Conservation (phyloP, 176 grass and related monocot species). For the Sorghum bicolor region DNA sequence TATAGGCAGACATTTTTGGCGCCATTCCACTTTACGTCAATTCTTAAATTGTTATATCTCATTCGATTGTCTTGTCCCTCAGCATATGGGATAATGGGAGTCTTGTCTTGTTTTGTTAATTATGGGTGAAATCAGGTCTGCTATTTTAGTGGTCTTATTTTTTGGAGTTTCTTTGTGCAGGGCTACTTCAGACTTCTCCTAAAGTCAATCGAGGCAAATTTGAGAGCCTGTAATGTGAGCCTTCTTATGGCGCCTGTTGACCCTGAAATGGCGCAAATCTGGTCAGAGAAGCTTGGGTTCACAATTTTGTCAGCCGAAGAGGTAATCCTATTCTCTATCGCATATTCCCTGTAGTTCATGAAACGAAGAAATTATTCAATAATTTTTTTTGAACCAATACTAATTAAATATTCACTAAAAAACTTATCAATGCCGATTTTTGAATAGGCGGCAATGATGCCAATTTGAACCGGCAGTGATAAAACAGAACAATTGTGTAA, state of each 20-base stretch:
- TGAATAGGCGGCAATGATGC: background rate
- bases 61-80: background rate
- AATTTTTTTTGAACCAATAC: background rate
- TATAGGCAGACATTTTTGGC: background rate
- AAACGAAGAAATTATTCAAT: background rate
- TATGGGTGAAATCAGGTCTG: background rate
- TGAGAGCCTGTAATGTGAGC: slow-evolving; percentile 43
- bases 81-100: background rate
- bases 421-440: background rate
- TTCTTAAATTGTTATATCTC: background rate
- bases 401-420: background rate
- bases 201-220: slow-evolving; percentile 49
- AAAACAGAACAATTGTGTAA: background rate
- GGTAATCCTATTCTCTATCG: slow-evolving; percentile 29
- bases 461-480: background rate
- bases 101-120: background rate
- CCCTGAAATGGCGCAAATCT: slow-evolving; percentile 58
- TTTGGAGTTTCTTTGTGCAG: slow-evolving; percentile 33
- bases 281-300: slow-evolving; percentile 82
- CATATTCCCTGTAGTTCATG: background rate
- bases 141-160: background rate
- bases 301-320: slow-evolving; percentile 50
- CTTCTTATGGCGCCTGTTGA: slow-evolving; percentile 47
- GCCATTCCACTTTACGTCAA: background rate
- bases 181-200: slow-evolving; percentile 68